These are phyloP conservation scores for Podospora anserina DNA, from an alignment of 495 filamentous ascomycete genomes.

Conservation along the genomic window DNA sequence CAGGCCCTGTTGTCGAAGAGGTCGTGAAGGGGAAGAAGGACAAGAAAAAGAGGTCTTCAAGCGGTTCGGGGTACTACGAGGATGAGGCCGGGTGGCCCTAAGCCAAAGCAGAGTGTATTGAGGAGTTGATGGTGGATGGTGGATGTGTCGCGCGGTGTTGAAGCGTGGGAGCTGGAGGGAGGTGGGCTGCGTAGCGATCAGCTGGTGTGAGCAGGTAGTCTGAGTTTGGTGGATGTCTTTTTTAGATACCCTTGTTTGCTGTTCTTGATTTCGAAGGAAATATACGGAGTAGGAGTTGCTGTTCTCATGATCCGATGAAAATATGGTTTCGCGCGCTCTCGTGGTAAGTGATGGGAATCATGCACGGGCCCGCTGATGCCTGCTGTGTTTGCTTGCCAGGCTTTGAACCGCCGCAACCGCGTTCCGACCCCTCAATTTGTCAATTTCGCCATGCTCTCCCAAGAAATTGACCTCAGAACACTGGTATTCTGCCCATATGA, in stretches of 20 bases:
- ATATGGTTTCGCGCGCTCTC: too few relatives aligned
- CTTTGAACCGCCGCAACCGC: not conserved
- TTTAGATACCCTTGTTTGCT: not conserved
- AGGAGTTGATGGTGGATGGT: not conserved
- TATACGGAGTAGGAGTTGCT: too few relatives aligned
- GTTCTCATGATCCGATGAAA: too few relatives aligned
- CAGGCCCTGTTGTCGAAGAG: conserved; percentile 17
- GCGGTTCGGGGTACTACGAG: conserved; percentile 4
- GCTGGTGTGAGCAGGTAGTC: not conserved
- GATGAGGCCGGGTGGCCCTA: not conserved
- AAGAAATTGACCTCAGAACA: not conserved
- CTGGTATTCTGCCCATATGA: not conserved
- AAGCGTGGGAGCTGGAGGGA: not conserved
- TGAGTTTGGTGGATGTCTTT: not conserved
- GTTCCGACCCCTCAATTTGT: not conserved
- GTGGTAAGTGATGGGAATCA: not conserved
- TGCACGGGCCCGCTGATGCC: not conserved
- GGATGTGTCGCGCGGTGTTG: not conserved
- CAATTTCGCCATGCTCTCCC: not conserved
- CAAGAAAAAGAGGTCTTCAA: conserved; percentile 13
- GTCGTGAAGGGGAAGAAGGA: conserved; percentile 25
- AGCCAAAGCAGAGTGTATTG: not conserved
- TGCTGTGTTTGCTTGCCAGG: not conserved
- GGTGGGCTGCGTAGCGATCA: not conserved
- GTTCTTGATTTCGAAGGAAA: not conserved